Percentiles rank a stretch among this genome's conserved stretches.
phyloP scores from a whole-genome alignment of 768 basidiomycete species.

The Tulasnella sp. region DNA sequence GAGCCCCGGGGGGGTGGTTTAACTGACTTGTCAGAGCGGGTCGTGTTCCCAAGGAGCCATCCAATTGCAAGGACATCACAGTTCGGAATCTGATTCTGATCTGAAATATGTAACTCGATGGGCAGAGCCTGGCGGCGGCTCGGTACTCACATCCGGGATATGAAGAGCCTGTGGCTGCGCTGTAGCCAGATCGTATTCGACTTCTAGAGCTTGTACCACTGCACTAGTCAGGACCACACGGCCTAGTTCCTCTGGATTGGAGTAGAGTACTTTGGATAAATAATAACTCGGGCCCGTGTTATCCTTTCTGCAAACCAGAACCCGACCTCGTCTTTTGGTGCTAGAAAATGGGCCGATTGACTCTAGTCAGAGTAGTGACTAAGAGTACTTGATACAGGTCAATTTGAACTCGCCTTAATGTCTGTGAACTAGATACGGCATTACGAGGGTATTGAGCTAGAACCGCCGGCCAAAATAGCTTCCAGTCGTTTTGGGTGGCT shows the following conservation, averaged over 20 bases:
- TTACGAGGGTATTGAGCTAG: too few species aligned
- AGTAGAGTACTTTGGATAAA: not conserved
- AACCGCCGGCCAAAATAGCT: too few species aligned
- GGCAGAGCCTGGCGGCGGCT: too few species aligned
- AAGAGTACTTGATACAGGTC: too few species aligned
- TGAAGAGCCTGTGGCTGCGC: not conserved
- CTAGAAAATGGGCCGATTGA: too few species aligned
- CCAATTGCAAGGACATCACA: not conserved
- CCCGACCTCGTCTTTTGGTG: too few species aligned
- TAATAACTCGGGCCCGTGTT: not conserved
- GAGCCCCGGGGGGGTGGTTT: not conserved
- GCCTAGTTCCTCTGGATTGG: not conserved
- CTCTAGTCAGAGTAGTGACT: too few species aligned
- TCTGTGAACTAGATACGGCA: too few species aligned
- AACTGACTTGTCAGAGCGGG: not conserved
- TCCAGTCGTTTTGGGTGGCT: too few species aligned
- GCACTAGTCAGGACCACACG: not conserved
- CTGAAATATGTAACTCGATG: too few species aligned
- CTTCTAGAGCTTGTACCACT: not conserved
- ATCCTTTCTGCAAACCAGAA: not conserved
- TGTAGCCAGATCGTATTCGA: not conserved
- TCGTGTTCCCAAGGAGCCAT: not conserved
- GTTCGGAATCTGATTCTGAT: not conserved
- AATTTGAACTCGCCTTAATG: too few species aligned
- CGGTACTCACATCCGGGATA: not conserved